Base-by-base conservation (phyloP, 805 yeast genomes). In the Kazachstania martiniae region DNA sequence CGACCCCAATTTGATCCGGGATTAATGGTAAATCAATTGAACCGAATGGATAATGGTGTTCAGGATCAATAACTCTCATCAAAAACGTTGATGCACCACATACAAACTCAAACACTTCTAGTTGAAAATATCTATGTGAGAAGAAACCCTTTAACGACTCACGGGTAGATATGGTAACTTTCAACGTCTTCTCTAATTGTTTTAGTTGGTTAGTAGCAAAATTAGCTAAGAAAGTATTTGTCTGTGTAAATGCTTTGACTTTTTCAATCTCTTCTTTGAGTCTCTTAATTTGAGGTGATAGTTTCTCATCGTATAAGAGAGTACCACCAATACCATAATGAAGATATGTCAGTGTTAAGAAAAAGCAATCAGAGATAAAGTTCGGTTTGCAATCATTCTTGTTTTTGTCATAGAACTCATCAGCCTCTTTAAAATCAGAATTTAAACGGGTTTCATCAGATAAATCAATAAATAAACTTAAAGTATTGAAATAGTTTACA, bases 301-400 rank as follows among this genome's bases (percentile, higher is more conserved):
- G 47, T 37, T 77, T 72, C 27, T 71, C 74, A 38, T 74, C 72
- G 28, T 63, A 65, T 28, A 73, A 66, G 36, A 70, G 58, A 0
- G 80, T 59, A 31, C 96, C 97, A 16, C 94, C 94, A 26, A 84
- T 62, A 27, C 97, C 98, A 58, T 81, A 91, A 43, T 89, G 87
- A 30, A 84, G 57, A 52, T 79, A 86, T 0, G 94, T 75, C 32
- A 80, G 63, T 5, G 87, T 74, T 35, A 91, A 53, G 48, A 68
- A 91, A 56, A 86, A 91, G 47, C 94, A 79, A 43, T 89, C 91
- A 7, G 95, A 76, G n/a, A 91, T 84, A 53, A 91, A 91, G 47
- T 91, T 89, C 18, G 68, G 53, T 39, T 55, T 51, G 22, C 39
- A 39, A n/a, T 49, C 56, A 9, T 62, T 52, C 25, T 58, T 59